Evolutionary conservation across 257 asterid species (phyloP).

Genomic region (Pogostemon cablin): DNA sequence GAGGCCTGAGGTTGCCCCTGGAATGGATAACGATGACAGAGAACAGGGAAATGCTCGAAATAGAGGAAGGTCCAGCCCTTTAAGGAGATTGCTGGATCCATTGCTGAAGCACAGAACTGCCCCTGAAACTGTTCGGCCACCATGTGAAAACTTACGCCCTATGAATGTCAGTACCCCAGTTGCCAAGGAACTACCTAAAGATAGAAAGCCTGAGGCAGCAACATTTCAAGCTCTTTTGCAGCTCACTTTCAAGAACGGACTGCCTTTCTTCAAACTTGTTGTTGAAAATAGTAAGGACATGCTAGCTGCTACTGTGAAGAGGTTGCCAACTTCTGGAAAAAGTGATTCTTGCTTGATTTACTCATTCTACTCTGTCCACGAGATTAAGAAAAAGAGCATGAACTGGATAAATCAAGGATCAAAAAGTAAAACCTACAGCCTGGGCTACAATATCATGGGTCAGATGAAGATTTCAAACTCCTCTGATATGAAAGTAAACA

Average conservation of each 20-base stretch:
- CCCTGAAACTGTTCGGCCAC: constrained; percentile 37
- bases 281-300: constrained; percentile 70
- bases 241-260: constrained; percentile 66
- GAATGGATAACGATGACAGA: constrained; percentile 40
- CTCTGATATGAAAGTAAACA: constrained; percentile 29
- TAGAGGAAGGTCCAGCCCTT: constrained; percentile 75
- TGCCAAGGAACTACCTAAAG: constrained; percentile 41
- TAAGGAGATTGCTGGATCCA: constrained; percentile 86
- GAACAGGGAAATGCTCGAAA: constrained; percentile 50
- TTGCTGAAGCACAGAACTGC: constrained; percentile 61
- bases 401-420: constrained; percentile 82
- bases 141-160: constrained; percentile 35
- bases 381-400: constrained; percentile 70
- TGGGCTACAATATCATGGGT: constrained; percentile 65
- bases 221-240: constrained; percentile 71
- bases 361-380: constrained; percentile 74
- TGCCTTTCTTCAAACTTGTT: constrained; percentile 78
- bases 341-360: constrained; percentile 54
- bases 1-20: constrained; percentile 38
- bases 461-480: constrained; percentile 71
- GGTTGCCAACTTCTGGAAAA: constrained; percentile 53
- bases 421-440: constrained; percentile 56
- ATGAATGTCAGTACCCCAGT: constrained; percentile 34
- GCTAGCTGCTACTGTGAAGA: constrained; percentile 76
- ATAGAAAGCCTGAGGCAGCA: constrained; percentile 45